Base-by-base conservation (phyloP, 306 rosid genomes). In the Gillenia trifoliata region DNA sequence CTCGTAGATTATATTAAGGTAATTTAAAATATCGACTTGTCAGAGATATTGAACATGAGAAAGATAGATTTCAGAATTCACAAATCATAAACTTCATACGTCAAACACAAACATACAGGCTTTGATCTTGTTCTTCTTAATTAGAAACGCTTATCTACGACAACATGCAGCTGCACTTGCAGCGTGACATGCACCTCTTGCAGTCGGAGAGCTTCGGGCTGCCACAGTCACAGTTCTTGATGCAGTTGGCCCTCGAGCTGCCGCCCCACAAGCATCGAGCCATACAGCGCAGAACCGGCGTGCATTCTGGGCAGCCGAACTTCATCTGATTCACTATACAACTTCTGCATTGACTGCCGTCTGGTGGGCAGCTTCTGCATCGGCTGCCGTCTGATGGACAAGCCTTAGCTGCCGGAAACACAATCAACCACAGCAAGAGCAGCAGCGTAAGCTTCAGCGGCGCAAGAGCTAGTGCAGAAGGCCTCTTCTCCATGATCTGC, bases 211-310 rank as follows among this genome's bases (percentile, higher is more conserved):
- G 92, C 29, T 79, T 80, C 1, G 92, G 92, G 73, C 66, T 75
- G 75, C 83, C 79, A 71, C 86, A 70, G 75, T 85, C 77, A 33
- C 97, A 93, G 59, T 80, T 84, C 22, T 74, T 84, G 43, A 66
- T 40, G 68, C 98, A 93, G 19, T 36, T 28, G 69, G 81, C 31
- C 79, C 79, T 86, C 8, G 89, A 78, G 56, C 28, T 74, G 34
- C 97, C 97, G 26, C 83, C 81, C 97, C 96, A 93, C 81, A 93
- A 73, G 86, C 97, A 91, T 28, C 79, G 86, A 26, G 91, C 96
- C 98, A 89, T 89, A 88, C 98, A 93, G 69, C 82, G 97, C 5
- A 93, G 88, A 67, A 71, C 59, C 26, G 96, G 79, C 3, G 6
- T 38, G 76, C 98, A 91, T 8, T 83, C 1, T 16, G 96, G 93